Percentiles rank a stretch among this genome's conserved stretches.
These are phyloP conservation scores for Cucumis melo DNA, from an alignment of 306 rosid genomes.

Conservation along the genomic window DNA sequence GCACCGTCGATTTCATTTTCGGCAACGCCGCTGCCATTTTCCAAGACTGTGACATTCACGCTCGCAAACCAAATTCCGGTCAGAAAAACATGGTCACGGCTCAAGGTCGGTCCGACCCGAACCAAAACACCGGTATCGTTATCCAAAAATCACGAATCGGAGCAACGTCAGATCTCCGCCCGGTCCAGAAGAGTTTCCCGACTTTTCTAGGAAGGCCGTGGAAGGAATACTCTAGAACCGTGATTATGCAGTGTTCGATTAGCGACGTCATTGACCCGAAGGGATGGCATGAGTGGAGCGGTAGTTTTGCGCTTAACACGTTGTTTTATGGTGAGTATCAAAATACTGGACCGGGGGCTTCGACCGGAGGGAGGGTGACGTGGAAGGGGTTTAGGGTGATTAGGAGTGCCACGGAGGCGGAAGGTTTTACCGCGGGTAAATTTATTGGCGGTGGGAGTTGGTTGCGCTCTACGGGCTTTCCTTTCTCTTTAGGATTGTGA, in stretches of 20 bases:
- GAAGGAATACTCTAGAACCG: slow-evolving; percentile 8
- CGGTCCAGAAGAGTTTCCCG: slow-evolving; percentile 28
- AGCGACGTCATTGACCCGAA: slow-evolving; percentile 5
- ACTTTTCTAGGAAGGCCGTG: slow-evolving; percentile 69
- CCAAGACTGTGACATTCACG: slow-evolving; percentile 74
- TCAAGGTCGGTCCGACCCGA: slow-evolving; percentile 71
- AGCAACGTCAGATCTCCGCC: slow-evolving; percentile 47
- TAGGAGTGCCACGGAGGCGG: slow-evolving; percentile 48
- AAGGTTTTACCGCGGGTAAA: slow-evolving; percentile 30
- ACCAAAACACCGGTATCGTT: slow-evolving; percentile 87
- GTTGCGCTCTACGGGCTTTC: slow-evolving; percentile 59
- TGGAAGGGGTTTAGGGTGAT: slow-evolving; percentile 1
- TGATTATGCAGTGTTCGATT: not conserved
- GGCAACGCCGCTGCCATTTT: slow-evolving; percentile 66
- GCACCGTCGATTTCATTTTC: slow-evolving; percentile 86
- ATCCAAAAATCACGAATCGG: slow-evolving; percentile 63
- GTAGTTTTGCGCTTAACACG: not conserved
- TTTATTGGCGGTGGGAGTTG: slow-evolving; percentile 65
- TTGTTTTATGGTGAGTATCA: slow-evolving; percentile 4
- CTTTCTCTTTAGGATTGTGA: slow-evolving; percentile 51
- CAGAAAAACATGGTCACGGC: slow-evolving; percentile 90
- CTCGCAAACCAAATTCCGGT: slow-evolving; percentile 53
- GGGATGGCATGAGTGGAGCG: slow-evolving; percentile 10
- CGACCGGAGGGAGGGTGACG: not conserved
- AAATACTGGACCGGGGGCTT: slow-evolving; percentile 7